Conservation (phyloP, 2,329 filamentous ascomycete species). For the Ophiocordyceps unilateralis region DNA sequence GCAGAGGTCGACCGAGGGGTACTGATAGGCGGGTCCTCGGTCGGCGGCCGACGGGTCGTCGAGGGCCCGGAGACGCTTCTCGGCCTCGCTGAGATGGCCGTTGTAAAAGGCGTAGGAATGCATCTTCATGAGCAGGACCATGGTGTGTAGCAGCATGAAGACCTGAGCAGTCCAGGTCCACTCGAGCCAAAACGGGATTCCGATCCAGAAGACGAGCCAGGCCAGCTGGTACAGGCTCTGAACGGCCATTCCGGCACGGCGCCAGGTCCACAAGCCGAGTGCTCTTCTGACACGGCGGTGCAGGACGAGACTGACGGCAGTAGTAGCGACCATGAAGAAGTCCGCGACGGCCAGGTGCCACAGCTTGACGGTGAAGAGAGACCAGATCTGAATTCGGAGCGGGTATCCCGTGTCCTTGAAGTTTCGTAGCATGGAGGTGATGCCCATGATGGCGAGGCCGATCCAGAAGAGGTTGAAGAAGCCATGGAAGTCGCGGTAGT, state of each 20-base stretch:
- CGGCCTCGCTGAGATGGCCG: constrained; percentile 77
- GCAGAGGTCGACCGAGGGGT: constrained; percentile 43
- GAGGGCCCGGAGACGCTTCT: constrained; percentile 61
- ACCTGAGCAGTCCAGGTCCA: constrained; percentile 99
- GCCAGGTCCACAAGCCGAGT: constrained; percentile 50
- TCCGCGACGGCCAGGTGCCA: constrained; percentile 77
- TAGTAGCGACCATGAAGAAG: constrained; percentile 66
- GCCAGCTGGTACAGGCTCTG: constrained; percentile 66
- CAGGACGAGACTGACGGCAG: constrained; percentile 53
- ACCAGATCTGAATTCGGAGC: constrained; percentile 73
- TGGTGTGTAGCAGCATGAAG: constrained; percentile 77
- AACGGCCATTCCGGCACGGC: constrained; percentile 55
- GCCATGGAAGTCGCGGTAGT: constrained; percentile 86
- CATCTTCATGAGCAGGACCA: constrained; percentile 96
- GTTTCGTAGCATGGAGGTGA: constrained; percentile 85
- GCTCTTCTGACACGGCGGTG: constrained; percentile 47
- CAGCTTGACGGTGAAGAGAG: constrained; percentile 71
- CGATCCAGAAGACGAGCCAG: constrained; percentile 74
- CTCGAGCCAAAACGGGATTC: constrained; percentile 64
- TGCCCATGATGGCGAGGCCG: constrained; percentile 86
- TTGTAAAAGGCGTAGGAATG: constrained; percentile 98
- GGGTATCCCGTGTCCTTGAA: constrained; percentile 86
- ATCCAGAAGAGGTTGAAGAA: constrained; percentile 99
- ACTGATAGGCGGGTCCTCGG: constrained; percentile 56
- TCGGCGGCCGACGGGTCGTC: constrained; percentile 50